Conservation (phyloP, 441 rosid species). For the Syzygium malaccense region DNA sequence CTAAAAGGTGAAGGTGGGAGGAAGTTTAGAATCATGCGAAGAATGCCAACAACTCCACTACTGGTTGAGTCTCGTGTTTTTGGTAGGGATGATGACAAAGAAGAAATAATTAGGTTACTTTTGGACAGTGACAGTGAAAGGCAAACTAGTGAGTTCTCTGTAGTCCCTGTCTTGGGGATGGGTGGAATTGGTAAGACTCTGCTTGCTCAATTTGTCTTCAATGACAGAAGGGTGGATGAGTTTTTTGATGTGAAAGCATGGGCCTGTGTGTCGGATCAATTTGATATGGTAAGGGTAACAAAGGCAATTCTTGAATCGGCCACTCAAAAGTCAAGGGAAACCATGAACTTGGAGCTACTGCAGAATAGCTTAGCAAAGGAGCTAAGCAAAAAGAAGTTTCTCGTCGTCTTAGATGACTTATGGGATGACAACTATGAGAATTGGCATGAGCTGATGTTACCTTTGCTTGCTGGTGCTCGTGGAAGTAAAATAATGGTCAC, state of each 20-base stretch:
- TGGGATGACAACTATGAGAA: constrained; percentile 9
- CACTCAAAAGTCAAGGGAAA: background rate
- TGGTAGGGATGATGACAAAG: constrained; percentile 3
- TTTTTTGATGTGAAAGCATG: constrained; percentile 12
- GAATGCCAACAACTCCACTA: background rate
- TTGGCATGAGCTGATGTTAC: constrained; percentile 17
- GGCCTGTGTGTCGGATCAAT: constrained; percentile 32
- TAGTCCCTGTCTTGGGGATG: constrained; percentile 12
- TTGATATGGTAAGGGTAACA: constrained; percentile 11
- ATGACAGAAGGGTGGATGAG: constrained; percentile 1
- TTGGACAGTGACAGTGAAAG: background rate
- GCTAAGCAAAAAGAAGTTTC: background rate
- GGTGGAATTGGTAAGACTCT: constrained; percentile 19
- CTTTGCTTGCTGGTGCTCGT: constrained; percentile 13
- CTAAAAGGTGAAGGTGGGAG: background rate
- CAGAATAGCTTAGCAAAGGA: background rate
- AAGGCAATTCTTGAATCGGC: constrained; percentile 19
- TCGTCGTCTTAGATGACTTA: constrained; percentile 23
- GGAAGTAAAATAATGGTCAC: constrained; percentile 32
- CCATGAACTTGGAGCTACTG: background rate
- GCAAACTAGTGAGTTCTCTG: background rate
- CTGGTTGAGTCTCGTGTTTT: background rate
- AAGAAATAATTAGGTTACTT: background rate
- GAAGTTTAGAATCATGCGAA: background rate
- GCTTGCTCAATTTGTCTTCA: constrained; percentile 11